Conservation (phyloP, 257 asterid genomes). For the Gentiana dahurica region DNA sequence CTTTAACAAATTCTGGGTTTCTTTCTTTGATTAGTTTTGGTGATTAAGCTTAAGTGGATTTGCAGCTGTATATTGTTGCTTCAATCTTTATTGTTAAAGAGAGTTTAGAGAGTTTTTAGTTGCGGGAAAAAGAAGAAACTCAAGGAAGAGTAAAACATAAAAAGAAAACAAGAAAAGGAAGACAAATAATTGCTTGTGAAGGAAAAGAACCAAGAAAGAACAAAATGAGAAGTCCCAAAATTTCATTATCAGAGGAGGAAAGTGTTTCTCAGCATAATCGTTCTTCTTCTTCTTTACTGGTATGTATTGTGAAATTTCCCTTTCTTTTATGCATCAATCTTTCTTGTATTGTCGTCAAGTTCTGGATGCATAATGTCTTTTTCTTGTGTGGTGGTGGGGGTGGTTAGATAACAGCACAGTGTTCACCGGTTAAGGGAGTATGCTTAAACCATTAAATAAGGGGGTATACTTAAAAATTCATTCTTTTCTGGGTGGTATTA, state of each 20-base stretch:
- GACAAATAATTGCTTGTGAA: background rate
- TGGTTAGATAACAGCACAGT: background rate
- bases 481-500: no score
- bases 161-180: conserved; percentile 14
- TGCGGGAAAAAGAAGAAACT: no score
- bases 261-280: conserved; percentile 13
- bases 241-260: conserved; percentile 5
- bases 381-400: no score
- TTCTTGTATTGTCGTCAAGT: background rate
- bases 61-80: background rate
- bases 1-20: background rate
- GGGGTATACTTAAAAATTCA: no score
- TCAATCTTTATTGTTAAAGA: background rate
- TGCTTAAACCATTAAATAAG: no score
- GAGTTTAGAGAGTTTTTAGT: no score
- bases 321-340: background rate
- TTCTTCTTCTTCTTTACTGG: conserved; percentile 8
- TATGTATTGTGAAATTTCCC: background rate
- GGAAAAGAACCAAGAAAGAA: no score
- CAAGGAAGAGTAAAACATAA: background rate
- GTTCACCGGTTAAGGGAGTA: no score
- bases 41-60: background rate
- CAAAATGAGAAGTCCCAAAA: no score
- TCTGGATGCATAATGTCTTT: no score
- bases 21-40: background rate